Evolutionary conservation across 78 protist genomes (phyloP).

Genomic region (Diacronema lutheri): DNA sequence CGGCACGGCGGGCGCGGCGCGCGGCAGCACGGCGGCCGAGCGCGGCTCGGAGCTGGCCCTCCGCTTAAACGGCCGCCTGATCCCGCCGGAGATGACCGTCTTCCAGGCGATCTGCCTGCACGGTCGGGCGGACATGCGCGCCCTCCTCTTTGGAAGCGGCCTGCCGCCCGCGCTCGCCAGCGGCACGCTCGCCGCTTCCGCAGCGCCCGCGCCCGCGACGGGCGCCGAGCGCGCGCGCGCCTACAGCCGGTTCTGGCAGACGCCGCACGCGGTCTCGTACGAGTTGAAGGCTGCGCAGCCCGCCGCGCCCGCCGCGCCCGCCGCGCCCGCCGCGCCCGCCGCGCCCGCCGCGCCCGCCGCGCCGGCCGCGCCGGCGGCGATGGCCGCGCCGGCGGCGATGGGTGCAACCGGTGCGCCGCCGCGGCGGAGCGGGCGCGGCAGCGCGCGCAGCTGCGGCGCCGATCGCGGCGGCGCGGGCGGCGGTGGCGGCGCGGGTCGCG

Average conservation of each 20-base stretch:
- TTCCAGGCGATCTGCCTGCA: conserved; percentile 23
- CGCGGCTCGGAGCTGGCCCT: background rate
- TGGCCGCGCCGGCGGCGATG: background rate
- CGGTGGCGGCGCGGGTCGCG: too few species aligned
- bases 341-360: background rate
- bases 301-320: background rate
- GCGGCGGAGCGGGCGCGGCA: too few species aligned
- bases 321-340: too few species aligned
- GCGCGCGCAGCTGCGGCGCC: too few species aligned
- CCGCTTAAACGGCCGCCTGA: background rate
- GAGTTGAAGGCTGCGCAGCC: too few species aligned
- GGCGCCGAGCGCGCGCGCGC: background rate
- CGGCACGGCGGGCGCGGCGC: background rate
- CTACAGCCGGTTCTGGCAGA: background rate
- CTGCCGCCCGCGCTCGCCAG: background rate
- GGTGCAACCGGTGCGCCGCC: too few species aligned
- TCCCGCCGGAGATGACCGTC: background rate
- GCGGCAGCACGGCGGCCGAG: background rate
- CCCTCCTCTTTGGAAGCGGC: background rate
- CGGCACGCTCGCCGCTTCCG: background rate
- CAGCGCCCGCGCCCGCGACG: background rate
- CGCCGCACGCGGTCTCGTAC: background rate
- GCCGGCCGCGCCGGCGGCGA: background rate
- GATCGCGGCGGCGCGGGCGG: too few species aligned
- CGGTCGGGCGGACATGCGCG: background rate